Evolutionary conservation across 495 filamentous ascomycete species (phyloP).

Genomic region (Friedmanniomyces simplex): DNA sequence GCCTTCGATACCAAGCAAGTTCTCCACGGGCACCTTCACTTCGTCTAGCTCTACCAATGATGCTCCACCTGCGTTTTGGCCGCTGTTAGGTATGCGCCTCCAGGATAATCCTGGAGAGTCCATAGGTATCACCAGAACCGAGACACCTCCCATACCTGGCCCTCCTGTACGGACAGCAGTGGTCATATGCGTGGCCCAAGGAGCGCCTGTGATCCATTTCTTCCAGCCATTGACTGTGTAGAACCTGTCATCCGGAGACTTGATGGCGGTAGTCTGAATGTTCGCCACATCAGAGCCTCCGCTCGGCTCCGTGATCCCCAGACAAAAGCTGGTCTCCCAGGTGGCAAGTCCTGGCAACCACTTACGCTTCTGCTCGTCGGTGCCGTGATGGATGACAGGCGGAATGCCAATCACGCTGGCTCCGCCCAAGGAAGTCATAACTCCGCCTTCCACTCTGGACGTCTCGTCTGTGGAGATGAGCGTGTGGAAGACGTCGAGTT

Average conservation of each 20-base stretch:
- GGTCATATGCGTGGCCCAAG: conserved; percentile 46
- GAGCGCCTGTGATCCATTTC: conserved; percentile 50
- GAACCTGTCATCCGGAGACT: conserved; percentile 31
- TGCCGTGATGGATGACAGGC: conserved; percentile 44
- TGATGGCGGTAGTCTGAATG: conserved; percentile 41
- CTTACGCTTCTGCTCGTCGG: conserved; percentile 36
- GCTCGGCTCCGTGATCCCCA: conserved; percentile 47
- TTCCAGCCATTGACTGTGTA: conserved; percentile 48
- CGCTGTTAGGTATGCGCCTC: conserved; percentile 29
- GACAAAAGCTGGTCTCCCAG: conserved; percentile 41
- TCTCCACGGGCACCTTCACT: conserved; percentile 29
- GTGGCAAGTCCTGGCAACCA: conserved; percentile 42
- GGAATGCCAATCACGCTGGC: conserved; percentile 45
- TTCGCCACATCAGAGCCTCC: conserved; percentile 38
- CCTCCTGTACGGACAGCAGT: conserved; percentile 47
- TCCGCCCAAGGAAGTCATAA: conserved; percentile 36
- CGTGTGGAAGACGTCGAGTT: conserved; percentile 31
- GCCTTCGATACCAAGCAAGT: conserved; percentile 32
- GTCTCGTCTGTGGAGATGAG: conserved; percentile 30
- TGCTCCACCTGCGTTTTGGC: conserved; percentile 31
- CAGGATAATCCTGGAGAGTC: conserved; percentile 34
- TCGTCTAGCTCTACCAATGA: conserved; percentile 31
- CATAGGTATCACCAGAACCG: conserved; percentile 43
- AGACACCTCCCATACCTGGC: conserved; percentile 38
- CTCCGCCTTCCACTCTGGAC: conserved; percentile 28